Evolutionary conservation across 2,329 filamentous ascomycete species (phyloP).

Genomic region (Cladosporium colombiae): DNA sequence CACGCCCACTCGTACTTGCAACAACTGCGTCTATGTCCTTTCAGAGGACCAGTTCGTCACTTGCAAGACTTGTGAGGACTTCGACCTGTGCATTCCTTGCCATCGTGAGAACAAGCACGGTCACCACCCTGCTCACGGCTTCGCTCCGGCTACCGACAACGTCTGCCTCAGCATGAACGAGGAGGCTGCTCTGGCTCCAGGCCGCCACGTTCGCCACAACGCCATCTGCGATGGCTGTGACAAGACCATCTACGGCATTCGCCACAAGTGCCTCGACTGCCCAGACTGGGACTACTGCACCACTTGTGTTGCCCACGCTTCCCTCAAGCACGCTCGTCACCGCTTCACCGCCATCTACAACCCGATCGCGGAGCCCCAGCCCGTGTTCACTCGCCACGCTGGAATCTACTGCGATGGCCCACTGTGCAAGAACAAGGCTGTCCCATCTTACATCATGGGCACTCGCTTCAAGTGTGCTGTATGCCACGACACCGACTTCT

Average conservation of each 20-base stretch:
- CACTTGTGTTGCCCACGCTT: constrained; percentile 68
- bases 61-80: constrained; percentile 83
- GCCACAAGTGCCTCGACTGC: constrained; percentile 95
- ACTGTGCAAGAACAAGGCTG: constrained; percentile 64
- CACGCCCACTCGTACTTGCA: constrained; percentile 68
- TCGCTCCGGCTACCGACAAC: constrained; percentile 67
- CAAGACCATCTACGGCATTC: constrained; percentile 79
- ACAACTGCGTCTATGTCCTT: constrained; percentile 64
- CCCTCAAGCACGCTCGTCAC: constrained; percentile 74
- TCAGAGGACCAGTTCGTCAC: constrained; percentile 80
- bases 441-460: constrained; percentile 69
- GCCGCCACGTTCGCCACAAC: constrained; percentile 78
- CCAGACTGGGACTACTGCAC: constrained; percentile 97
- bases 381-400: constrained; percentile 61
- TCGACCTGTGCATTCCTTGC: constrained; percentile 85
- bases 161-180: constrained; percentile 63
- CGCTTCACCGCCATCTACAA: constrained; percentile 88
- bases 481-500: constrained; percentile 94
- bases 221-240: constrained; percentile 96
- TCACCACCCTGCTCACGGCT: constrained; percentile 85
- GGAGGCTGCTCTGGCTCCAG: constrained; percentile 69
- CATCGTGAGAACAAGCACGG: constrained; percentile 76
- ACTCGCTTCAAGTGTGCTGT: constrained; percentile 96
- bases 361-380: constrained; percentile 55
- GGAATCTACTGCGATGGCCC: constrained; percentile 96